phyloP scores from a whole-genome alignment of 176 grass and related monocot species.

The Saccharum spontaneum region DNA sequence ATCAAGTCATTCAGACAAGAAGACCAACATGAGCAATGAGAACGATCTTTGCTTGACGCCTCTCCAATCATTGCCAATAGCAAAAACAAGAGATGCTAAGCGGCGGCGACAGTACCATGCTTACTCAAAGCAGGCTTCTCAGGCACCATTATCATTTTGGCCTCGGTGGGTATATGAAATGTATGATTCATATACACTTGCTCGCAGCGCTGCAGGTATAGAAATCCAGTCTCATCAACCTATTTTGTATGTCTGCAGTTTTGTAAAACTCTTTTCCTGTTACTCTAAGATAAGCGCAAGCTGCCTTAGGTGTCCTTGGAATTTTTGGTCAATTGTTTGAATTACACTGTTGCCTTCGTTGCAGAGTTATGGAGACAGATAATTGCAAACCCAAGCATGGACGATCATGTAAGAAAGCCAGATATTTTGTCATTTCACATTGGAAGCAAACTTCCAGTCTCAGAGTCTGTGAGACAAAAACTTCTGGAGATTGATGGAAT shows the following conservation, averaged over 20 bases:
- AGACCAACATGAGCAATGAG: slow-evolving; percentile 29
- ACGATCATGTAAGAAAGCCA: slow-evolving; percentile 71
- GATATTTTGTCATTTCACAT: slow-evolving; percentile 90
- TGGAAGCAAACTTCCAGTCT: slow-evolving; percentile 87
- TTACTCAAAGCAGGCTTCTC: slow-evolving; percentile 44
- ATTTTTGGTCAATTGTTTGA: background rate
- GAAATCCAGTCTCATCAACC: slow-evolving; percentile 9
- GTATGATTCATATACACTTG: slow-evolving; percentile 87
- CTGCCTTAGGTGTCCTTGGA: slow-evolving; percentile 1
- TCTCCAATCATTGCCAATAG: background rate
- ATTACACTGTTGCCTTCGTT: slow-evolving; percentile 20
- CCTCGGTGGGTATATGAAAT: slow-evolving; percentile 93
- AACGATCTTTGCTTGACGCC: slow-evolving; percentile 33
- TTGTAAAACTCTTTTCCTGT: background rate
- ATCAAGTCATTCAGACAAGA: slow-evolving; percentile 31
- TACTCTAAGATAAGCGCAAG: slow-evolving; percentile 3
- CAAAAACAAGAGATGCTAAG: slow-evolving; percentile 45
- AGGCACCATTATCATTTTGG: slow-evolving; percentile 77
- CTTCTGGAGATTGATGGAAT: slow-evolving; percentile 89
- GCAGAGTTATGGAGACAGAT: slow-evolving; percentile 84
- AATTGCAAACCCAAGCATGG: slow-evolving; percentile 69
- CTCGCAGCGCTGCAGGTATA: slow-evolving; percentile 77
- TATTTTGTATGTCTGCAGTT: background rate
- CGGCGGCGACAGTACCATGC: slow-evolving; percentile 23
- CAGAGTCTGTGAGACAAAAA: slow-evolving; percentile 82